Percentiles rank a stretch among this genome's conserved stretches.
These are phyloP conservation scores for Calonectria henricotiae DNA, from an alignment of 2,329 filamentous ascomycete species.

Conservation along the genomic window DNA sequence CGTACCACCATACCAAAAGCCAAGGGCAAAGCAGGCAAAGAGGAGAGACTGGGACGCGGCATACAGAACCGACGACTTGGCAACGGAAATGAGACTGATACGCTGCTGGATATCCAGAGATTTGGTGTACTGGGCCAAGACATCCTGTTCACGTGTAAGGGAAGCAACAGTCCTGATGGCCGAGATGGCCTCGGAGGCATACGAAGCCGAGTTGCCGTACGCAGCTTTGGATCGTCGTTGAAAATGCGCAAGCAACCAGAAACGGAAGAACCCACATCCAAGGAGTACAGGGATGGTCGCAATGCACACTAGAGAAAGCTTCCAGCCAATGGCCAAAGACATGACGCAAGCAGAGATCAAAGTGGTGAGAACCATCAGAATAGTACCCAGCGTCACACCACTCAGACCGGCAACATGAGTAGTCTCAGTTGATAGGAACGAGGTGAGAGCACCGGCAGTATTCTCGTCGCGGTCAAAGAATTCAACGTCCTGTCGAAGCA, in stretches of 20 bases:
- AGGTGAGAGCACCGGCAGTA: constrained; percentile 89
- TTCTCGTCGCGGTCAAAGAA: constrained; percentile 95
- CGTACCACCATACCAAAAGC: constrained; percentile 93
- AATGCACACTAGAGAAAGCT: constrained; percentile 87
- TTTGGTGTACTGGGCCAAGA: constrained; percentile 79
- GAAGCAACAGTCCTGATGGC: constrained; percentile 95
- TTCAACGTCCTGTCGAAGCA: constrained; percentile 92
- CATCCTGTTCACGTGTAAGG: constrained; percentile 88
- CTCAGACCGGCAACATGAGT: constrained; percentile 91
- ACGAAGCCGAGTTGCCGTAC: constrained; percentile 86
- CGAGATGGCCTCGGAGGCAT: constrained; percentile 93
- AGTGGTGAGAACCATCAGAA: constrained; percentile 86
- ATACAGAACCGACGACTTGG: constrained; percentile 85
- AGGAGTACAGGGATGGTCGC: constrained; percentile 84
- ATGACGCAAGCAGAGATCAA: constrained; percentile 82
- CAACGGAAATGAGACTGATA: constrained; percentile 79
- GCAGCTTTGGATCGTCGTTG: constrained; percentile 84
- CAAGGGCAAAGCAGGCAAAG: constrained; percentile 88
- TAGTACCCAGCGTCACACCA: constrained; percentile 88
- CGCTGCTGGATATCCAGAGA: constrained; percentile 79
- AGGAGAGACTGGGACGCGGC: constrained; percentile 87
- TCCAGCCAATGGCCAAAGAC: constrained; percentile 86
- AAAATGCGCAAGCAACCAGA: constrained; percentile 87
- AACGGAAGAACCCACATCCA: constrained; percentile 88
- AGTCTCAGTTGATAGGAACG: constrained; percentile 90